These are phyloP conservation scores for Verruconis gallopava DNA, from an alignment of 2,329 filamentous ascomycete genomes.

Conservation along the genomic window DNA sequence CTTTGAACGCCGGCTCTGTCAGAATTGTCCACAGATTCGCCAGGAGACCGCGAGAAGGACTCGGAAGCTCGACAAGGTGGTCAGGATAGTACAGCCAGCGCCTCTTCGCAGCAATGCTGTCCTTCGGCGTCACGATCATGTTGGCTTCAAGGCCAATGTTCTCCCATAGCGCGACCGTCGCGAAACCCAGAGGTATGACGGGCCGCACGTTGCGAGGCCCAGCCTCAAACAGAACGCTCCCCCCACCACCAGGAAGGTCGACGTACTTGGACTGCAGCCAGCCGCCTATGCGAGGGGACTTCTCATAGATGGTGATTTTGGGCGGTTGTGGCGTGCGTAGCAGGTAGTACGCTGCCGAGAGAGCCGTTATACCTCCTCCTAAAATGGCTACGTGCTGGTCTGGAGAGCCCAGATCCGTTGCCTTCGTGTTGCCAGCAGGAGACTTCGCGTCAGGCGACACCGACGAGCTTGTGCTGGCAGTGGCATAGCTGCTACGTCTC, in stretches of 20 bases:
- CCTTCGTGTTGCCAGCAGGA: no score
- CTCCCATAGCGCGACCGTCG: constrained; percentile 15
- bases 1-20: constrained; percentile 44
- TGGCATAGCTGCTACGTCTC: neutral
- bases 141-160: constrained; percentile 44
- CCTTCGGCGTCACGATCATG: constrained; percentile 40
- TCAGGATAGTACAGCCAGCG: constrained; percentile 86
- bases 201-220: constrained; percentile 50
- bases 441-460: no score
- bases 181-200: constrained; percentile 16
- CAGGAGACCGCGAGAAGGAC: constrained; percentile 16
- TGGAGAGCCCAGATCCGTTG: constrained; percentile 12
- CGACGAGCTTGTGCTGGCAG: no score
- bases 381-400: constrained; percentile 34
- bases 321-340: constrained; percentile 50
- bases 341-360: constrained; percentile 53
- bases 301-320: constrained; percentile 73
- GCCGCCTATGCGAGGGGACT: constrained; percentile 56
- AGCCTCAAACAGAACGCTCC: constrained; percentile 62
- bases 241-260: constrained; percentile 39
- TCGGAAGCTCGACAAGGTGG: constrained; percentile 54
- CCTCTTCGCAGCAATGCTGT: constrained; percentile 41
- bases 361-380: constrained; percentile 39
- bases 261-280: constrained; percentile 64
- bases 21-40: constrained; percentile 25